Base-by-base conservation (phyloP, 257 asterid genomes). In the Fraxinus americana region DNA sequence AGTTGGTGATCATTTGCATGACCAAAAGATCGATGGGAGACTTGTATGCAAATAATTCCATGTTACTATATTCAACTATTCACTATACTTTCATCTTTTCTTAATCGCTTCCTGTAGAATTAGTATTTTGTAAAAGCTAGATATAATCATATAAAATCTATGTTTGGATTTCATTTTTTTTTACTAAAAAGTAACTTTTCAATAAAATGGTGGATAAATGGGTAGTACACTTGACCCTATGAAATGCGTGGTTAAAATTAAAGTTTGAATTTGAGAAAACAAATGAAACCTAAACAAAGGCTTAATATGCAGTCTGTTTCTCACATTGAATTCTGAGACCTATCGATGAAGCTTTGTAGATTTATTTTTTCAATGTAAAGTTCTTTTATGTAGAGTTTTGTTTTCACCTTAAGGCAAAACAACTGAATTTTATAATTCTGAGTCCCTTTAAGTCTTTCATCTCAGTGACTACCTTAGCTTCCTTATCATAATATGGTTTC, bases 401-500 rank as follows among this genome's bases (percentile, higher is more conserved):
- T 12, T 63, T 25, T 63, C 34, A 63, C 30, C 69, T 10, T 63
- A 63, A 43, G 52, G 69, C 17, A 9, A 68, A 19, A 54, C 6
- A 57, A 32, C 21, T 27, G 77, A 54, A 23, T 16, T 54, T 74
- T 74, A 17, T 34, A 4, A 13, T 73, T 72, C 52, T 16, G 72
- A 39, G 13, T 25, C 66, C 12, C 66, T 63, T 25, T 29, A 25
- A 29, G 67, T 76, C 50, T 45, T 66, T 30, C 39, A 43, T 63
- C 12, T 34, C 69, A 27, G 36, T 12, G 36, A 63, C 69, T 10
- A 9, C 17, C 19, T 27, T 13, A 63, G 17, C 35, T 9, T 45
- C 34, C 52, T 77, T 32, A 7, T 72, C 6, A 23, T 77, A 35
- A 48, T 77, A 73, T 25, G 13, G 59, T 70, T 73, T 73, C 9